Evolutionary conservation across 2,329 filamentous ascomycete genomes (phyloP).

Genomic region (Septoria linicola): DNA sequence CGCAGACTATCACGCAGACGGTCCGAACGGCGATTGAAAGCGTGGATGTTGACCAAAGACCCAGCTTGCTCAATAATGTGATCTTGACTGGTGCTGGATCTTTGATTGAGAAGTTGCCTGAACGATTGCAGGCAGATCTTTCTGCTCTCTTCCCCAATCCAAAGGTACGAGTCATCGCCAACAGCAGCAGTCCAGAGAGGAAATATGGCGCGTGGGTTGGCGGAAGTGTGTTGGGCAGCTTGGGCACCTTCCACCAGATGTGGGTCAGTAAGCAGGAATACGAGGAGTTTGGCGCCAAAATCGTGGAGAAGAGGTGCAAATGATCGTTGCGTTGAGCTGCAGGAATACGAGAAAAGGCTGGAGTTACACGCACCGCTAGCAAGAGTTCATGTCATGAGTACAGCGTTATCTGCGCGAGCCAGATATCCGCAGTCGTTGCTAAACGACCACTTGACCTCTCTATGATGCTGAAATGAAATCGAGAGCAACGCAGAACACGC

Average conservation of each 20-base stretch:
- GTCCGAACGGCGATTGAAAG: conserved; percentile 73
- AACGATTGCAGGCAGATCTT: conserved; percentile 83
- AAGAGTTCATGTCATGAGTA: too few species aligned
- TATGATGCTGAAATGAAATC: too few species aligned
- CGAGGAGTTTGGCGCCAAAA: conserved; percentile 84
- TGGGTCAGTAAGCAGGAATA: conserved; percentile 99
- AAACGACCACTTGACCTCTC: too few species aligned
- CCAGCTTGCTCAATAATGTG: conserved; percentile 80
- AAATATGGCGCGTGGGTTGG: conserved; percentile 95
- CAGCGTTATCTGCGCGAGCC: too few species aligned
- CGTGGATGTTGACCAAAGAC: conserved; percentile 85
- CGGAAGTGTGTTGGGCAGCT: conserved; percentile 87
- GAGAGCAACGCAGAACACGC: too few species aligned
- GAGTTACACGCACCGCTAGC: too few species aligned
- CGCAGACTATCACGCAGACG: conserved; percentile 79
- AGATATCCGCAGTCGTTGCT: too few species aligned
- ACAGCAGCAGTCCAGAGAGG: conserved; percentile 81
- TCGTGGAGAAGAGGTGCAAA: conserved; percentile 96
- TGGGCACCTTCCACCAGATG: conserved; percentile 98
- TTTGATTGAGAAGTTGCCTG: conserved; percentile 86
- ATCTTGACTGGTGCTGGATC: conserved; percentile 88
- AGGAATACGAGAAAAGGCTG: too few species aligned
- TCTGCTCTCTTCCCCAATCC: conserved; percentile 77
- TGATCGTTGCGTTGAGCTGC: too few species aligned
- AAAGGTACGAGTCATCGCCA: conserved; percentile 83